Evolutionary conservation across 2,329 filamentous ascomycete genomes (phyloP), one percentile per base, ranked within the genome.

Genomic region (Colletotrichum sp.): DNA sequence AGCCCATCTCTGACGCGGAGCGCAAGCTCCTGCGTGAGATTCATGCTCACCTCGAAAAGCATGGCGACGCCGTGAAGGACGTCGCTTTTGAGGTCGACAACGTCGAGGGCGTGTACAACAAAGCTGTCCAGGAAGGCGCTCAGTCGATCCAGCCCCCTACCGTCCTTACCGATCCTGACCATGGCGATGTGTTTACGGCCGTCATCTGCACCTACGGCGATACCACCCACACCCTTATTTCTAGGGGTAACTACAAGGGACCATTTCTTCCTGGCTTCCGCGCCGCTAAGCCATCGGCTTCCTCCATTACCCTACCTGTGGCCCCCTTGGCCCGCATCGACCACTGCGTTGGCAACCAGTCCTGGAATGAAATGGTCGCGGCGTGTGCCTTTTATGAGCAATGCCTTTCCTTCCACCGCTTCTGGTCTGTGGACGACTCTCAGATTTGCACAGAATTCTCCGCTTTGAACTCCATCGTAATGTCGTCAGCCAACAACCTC

Each of bases 291-390:
- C 82, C 83, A 69, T 79, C 83, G 74, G 83, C 85, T 4, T 81
- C 84, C 30, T 84, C 82, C 24, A 79, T 87, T 13, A 62, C 84
- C 32, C 87, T 95, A 26, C 95, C 96, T 0, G 80, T 87, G 1
- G 91, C 98, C 16, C 84, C 88, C 12, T 90, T 98, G 71, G 90
- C 91, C 77, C 92, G 92, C 79, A 96, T 99, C 86, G 96, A 99
- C 87, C 96, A 99, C 89, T 98, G 96, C 85, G 96, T 99, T 80
- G 96, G 96, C 79, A 98, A 99, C 89, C 96, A 98, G 88, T 94
- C 95, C 85, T 98, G 96, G 96, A 90, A 96, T 85, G 93, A 96
- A 85, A 98, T 99, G 92, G 88, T 88, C 76, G 88, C 88, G 15
- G 91, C 91, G 44, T 92, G 91, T 82, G 89, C 86, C 72, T 93